A percentile compares a stretch with the other conserved stretches of the same genome.
These are phyloP conservation scores for Telfairia occidentalis DNA, from an alignment of 331 rosid species.

Conservation along the genomic window DNA sequence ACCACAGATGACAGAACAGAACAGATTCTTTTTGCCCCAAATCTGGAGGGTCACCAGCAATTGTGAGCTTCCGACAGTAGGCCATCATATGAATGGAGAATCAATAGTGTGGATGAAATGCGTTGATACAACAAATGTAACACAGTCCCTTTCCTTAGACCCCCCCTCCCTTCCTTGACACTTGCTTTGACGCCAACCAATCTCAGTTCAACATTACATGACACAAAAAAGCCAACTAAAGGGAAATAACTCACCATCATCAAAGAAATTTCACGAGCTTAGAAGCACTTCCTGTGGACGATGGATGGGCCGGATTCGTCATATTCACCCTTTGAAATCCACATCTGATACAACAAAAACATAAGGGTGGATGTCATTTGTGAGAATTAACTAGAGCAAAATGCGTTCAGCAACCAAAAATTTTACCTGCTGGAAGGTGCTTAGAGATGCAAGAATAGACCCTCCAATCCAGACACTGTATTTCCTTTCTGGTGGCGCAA, in stretches of 20 bases:
- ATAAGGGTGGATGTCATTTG: background rate
- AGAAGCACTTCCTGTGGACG: conserved; percentile 75
- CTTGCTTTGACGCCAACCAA: conserved; percentile 25
- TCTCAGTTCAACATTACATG: conserved; percentile 36
- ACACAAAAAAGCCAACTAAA: conserved; percentile 48
- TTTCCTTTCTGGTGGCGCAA: conserved; percentile 87
- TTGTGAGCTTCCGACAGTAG: conserved; percentile 21
- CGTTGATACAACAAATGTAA: background rate
- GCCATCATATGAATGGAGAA: conserved; percentile 13
- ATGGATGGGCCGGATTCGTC: conserved; percentile 67
- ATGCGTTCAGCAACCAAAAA: background rate
- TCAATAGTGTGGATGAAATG: conserved; percentile 1
- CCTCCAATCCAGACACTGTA: conserved; percentile 98
- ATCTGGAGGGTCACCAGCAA: conserved; percentile 18
- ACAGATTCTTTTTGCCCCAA: conserved; percentile 8
- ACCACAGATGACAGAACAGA: conserved; percentile 21
- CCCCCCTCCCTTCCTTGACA: conserved; percentile 14
- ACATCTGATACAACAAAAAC: conserved; percentile 31
- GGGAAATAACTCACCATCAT: conserved; percentile 33
- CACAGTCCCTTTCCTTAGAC: conserved; percentile 17
- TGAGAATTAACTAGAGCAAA: background rate
- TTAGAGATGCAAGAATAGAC: conserved; percentile 78
- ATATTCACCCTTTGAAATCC: conserved; percentile 71
- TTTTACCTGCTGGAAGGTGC: conserved; percentile 80
- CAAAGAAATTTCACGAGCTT: conserved; percentile 24